phyloP scores from a whole-genome alignment of 2,329 filamentous ascomycete genomes.

The Dothidotthia symphoricarpi region DNA sequence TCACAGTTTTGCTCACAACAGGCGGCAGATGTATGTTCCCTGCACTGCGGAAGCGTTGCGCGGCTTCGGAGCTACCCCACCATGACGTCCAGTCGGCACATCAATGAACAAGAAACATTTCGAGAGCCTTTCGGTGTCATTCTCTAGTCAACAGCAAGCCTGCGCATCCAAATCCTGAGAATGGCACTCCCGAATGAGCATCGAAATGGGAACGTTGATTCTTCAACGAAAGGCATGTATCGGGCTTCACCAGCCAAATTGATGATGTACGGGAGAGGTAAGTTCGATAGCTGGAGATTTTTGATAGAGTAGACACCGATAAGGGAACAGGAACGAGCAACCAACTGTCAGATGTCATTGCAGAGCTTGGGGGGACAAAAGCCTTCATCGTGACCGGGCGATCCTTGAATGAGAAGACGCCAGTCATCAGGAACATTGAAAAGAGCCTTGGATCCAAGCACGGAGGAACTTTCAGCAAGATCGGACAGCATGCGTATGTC shows the following conservation, averaged over 20 bases:
- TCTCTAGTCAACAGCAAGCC: no score
- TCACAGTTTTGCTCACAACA: no score
- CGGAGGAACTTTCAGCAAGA: conserved; percentile 56
- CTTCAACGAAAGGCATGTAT: conserved; percentile 34
- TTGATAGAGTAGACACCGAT: conserved; percentile 1
- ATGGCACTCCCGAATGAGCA: no score
- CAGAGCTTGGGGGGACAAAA: conserved; percentile 44
- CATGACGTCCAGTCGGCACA: no score
- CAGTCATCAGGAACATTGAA: conserved; percentile 55
- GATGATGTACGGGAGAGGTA: conserved; percentile 41
- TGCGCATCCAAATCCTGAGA: no score
- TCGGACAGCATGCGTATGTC: conserved; percentile 55
- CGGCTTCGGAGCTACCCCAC: no score
- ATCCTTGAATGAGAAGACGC: conserved; percentile 55
- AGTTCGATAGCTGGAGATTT: not conserved
- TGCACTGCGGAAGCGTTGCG: no score
- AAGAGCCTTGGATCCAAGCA: conserved; percentile 48
- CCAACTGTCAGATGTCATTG: conserved; percentile 32
- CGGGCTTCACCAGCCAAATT: conserved; percentile 39
- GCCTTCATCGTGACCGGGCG: conserved; percentile 57
- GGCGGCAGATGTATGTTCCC: no score
- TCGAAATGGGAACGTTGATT: conserved; percentile 37
- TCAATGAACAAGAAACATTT: no score
- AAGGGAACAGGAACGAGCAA: conserved; percentile 31
- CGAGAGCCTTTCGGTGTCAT: no score